phyloP scores from a whole-genome alignment of 2,329 filamentous ascomycete genomes.

The Juglanconis juglandina region DNA sequence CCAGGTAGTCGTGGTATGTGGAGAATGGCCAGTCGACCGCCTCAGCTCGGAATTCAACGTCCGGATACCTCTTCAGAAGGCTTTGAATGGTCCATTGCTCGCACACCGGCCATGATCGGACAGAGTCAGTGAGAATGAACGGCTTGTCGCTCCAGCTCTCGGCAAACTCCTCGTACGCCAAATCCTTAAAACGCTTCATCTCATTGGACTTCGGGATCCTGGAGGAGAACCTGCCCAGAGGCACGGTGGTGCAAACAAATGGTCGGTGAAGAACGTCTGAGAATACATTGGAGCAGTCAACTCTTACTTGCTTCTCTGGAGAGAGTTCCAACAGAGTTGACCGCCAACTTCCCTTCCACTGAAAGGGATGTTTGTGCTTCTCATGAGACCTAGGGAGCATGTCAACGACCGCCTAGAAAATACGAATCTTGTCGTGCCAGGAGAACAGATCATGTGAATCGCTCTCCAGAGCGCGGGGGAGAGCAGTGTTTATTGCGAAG shows the following conservation, averaged over 20 bases:
- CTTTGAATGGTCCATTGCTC: constrained; percentile 68
- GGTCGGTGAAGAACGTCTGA: constrained; percentile 88
- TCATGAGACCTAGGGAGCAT: constrained; percentile 27
- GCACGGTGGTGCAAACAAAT: constrained; percentile 80
- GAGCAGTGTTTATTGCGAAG: neutral
- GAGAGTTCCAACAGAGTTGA: constrained; percentile 67
- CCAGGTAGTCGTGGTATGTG: constrained; percentile 82
- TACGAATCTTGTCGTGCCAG: neutral
- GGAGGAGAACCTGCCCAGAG: constrained; percentile 61
- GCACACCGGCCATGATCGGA: constrained; percentile 78
- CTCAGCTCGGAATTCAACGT: constrained; percentile 79
- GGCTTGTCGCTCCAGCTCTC: constrained; percentile 73
- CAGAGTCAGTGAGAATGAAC: constrained; percentile 80
- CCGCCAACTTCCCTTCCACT: constrained; percentile 83
- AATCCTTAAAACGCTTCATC: constrained; percentile 65
- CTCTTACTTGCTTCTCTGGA: constrained; percentile 44
- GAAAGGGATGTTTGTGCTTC: constrained; percentile 39
- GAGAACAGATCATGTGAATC: neutral
- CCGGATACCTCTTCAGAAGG: constrained; percentile 61
- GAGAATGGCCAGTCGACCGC: constrained; percentile 86
- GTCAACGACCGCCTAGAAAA: constrained; percentile 7
- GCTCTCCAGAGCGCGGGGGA: neutral
- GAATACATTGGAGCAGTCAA: constrained; percentile 77
- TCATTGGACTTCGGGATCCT: constrained; percentile 71
- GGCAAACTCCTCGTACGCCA: constrained; percentile 72